These are phyloP conservation scores for Ramicandelaber brevisporus DNA, from an alignment of 192 early-diverging fungal genomes.

Conservation along the genomic window DNA sequence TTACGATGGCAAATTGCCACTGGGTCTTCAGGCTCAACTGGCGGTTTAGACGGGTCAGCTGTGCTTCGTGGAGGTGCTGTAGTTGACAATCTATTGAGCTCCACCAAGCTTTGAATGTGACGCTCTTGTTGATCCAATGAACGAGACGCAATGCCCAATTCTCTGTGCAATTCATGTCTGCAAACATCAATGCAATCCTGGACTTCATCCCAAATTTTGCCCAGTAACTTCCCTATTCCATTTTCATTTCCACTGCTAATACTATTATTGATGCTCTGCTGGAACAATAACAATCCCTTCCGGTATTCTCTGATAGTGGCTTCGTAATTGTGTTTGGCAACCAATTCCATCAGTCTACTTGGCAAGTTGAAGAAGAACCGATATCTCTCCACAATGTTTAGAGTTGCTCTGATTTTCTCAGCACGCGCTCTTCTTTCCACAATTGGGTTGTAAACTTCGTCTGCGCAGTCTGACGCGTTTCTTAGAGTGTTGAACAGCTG, in stretches of 20 bases:
- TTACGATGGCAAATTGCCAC: slow-evolving; percentile 69
- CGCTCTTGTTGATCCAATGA: slow-evolving; percentile 75
- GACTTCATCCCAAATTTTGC: slow-evolving; percentile 84
- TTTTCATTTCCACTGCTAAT: slow-evolving; percentile 3
- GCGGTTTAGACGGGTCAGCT: slow-evolving; percentile 43
- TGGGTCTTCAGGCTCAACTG: slow-evolving; percentile 64
- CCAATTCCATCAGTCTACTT: slow-evolving; percentile 54
- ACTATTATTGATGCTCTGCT: slow-evolving; percentile 17
- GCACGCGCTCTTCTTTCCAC: slow-evolving; percentile 59
- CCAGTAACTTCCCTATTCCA: slow-evolving; percentile 52
- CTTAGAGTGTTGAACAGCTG: slow-evolving; percentile 38
- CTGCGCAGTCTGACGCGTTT: slow-evolving; percentile 35
- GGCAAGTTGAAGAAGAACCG: slow-evolving; percentile 96
- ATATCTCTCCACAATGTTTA: slow-evolving; percentile 81
- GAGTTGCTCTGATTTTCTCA: slow-evolving; percentile 73
- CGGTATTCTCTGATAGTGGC: slow-evolving; percentile 85
- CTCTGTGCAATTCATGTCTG: slow-evolving; percentile 41
- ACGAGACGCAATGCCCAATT: slow-evolving; percentile 46
- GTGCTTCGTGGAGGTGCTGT: too few relatives aligned
- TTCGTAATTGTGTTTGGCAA: slow-evolving; percentile 70
- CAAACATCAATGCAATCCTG: slow-evolving; percentile 51
- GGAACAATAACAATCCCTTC: slow-evolving; percentile 66
- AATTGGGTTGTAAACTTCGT: slow-evolving; percentile 65
- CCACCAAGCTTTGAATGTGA: slow-evolving; percentile 41
- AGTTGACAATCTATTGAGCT: slow-evolving; percentile 13